Evolutionary conservation across 176 grass and related monocot genomes (phyloP).

Genomic region (Tillandsia fasciculata): DNA sequence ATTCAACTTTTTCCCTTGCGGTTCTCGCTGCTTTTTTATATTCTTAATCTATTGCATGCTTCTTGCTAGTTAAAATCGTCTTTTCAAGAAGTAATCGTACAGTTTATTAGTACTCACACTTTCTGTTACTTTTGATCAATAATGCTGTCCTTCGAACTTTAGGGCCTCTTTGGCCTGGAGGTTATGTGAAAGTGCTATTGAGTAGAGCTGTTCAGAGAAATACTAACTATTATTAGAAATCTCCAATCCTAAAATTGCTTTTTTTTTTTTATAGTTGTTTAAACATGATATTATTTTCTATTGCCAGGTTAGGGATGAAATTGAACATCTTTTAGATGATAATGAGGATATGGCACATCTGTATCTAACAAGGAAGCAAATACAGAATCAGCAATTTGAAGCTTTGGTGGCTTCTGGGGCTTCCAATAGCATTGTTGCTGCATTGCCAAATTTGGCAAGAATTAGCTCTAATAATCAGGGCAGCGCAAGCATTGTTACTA

Average conservation of each 20-base stretch:
- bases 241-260: constrained; percentile 4
- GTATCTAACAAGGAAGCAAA: constrained; percentile 95
- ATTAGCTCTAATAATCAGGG: constrained; percentile 49
- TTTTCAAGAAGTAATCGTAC: background rate
- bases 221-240: no score
- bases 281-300: background rate
- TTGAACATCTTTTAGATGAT: constrained; percentile 98
- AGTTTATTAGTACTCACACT: background rate
- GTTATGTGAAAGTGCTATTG: no score
- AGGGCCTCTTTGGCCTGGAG: no score
- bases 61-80: background rate
- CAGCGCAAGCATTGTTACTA: constrained; percentile 70
- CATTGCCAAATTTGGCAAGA: constrained; percentile 36
- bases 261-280: constrained; percentile 13
- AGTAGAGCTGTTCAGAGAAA: no score
- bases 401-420: constrained; percentile 60
- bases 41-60: background rate
- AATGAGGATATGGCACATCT: constrained; percentile 91
- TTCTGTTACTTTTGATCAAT: background rate
- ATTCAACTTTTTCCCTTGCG: constrained; percentile 14
- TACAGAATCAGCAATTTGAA: constrained; percentile 83
- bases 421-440: constrained; percentile 71
- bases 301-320: constrained; percentile 91
- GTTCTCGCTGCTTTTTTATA: background rate
- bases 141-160: no score